Base-by-base conservation (phyloP, 208 protist genomes). In the Novymonas esmeraldas region DNA sequence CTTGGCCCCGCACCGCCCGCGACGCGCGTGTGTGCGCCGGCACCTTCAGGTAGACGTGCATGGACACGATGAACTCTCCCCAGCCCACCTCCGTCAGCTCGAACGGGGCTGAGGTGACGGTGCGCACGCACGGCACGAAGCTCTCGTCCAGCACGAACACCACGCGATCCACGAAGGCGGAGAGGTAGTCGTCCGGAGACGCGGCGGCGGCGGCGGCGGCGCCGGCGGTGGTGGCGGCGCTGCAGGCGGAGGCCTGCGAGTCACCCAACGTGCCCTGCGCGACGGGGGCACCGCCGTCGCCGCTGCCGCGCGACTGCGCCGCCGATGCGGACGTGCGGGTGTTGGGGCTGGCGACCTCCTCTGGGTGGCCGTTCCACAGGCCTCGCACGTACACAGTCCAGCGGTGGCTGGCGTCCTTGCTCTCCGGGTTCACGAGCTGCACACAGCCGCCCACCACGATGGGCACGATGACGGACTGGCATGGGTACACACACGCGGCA, bases 381-480 rank as follows among this genome's bases (percentile, higher is more conserved):
- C 90, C 90, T 18, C 90, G 90, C 39, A 96, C 75, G 70, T 96
- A 96, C n/a, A 96, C 90, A 13, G 87, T 94, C 88, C 90, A 96
- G 50, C 77, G 70, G 41, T 94, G 87, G 69, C 85, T 93, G 59
- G 83, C 83, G 44, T 93, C 81, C 20, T 82, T 72, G 72, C 74
- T 89, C 38, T 89, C 84, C 22, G 70, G 74, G 57, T 89, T 82
- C 26, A 90, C 68, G 24, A 93, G 82, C 46, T 79, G 75, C 48
- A 89, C 84, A 56, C 79, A 83, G 52, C 85, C 82, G 56, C 86
- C 85, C 26, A 93, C 90, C 20, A 96, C 75, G 39, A 96, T 33
- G 6, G 87, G 86, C 10, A 93, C n/a, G 3, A 82, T 49, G 2
- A 90, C 36, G 9, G 62, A 68, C 39, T 64, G 58, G 4, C 64